Evolutionary conservation across 2,329 filamentous ascomycete species (phyloP).

Genomic region (Calonectria leucothoes): DNA sequence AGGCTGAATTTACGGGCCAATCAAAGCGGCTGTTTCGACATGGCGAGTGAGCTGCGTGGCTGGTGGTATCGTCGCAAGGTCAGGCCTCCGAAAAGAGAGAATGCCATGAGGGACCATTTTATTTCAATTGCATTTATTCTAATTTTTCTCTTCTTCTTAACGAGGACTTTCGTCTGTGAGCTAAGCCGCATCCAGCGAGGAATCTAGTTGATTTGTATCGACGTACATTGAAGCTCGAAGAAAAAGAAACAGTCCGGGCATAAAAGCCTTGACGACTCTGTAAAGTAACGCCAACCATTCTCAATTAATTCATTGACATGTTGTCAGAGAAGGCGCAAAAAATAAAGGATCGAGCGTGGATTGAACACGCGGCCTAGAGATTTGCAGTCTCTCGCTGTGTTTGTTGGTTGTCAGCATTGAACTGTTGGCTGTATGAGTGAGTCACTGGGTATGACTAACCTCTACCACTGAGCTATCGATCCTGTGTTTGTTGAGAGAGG

Average conservation of each 20-base stretch:
- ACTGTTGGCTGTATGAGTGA: not conserved
- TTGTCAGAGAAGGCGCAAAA: not conserved
- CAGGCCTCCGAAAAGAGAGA: not conserved
- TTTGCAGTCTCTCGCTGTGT: not conserved
- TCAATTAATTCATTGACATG: not conserved
- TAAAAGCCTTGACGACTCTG: not conserved
- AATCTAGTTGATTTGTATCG: not conserved
- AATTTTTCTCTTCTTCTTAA: no score
- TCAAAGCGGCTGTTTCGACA: not conserved
- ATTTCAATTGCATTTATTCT: not conserved
- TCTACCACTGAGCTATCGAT: not conserved
- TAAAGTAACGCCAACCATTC: not conserved
- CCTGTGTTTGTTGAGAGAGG: not conserved
- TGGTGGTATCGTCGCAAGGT: not conserved
- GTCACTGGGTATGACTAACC: not conserved
- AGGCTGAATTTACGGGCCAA: not conserved
- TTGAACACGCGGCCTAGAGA: not conserved
- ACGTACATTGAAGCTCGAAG: not conserved
- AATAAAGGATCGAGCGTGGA: not conserved
- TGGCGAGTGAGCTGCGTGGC: not conserved
- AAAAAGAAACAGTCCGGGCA: not conserved
- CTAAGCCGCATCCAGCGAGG: not conserved
- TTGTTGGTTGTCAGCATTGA: not conserved
- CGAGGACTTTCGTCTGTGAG: not conserved
- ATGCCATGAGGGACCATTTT: not conserved